Percentiles rank a stretch among this genome's conserved stretches.
Conservation (phyloP, 2,329 filamentous ascomycete genomes). For the Coniochaeta ligniaria region DNA sequence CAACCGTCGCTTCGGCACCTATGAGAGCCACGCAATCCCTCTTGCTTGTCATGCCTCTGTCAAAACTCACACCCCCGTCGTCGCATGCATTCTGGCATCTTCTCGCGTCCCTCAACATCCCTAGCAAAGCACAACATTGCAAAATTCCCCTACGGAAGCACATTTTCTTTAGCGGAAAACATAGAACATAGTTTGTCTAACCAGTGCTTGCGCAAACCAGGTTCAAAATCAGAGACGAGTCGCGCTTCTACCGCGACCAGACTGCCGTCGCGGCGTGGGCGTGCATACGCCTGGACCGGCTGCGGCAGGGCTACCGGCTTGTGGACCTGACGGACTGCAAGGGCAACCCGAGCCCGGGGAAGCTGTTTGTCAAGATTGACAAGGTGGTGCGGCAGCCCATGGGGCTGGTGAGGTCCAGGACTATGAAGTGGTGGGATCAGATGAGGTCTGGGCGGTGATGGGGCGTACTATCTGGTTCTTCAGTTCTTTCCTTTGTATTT, state of each 20-base stretch:
- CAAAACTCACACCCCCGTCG: not conserved
- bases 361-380: constrained; percentile 44
- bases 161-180: not conserved
- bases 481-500: not conserved
- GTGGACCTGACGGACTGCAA: constrained; percentile 39
- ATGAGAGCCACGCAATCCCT: not conserved
- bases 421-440: not conserved
- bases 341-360: constrained; percentile 35
- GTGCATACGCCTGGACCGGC: constrained; percentile 52
- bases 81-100: not conserved
- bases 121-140: not conserved
- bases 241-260: constrained; percentile 25
- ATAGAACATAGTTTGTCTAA: not conserved
- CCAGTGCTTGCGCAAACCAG: constrained; percentile 20
- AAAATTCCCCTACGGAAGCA: no score
- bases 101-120: not conserved
- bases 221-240: constrained; percentile 47
- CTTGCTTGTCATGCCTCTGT: not conserved
- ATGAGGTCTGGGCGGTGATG: not conserved
- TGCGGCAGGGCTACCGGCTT: constrained; percentile 48
- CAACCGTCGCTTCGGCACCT: not conserved
- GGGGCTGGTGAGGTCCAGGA: not conserved
- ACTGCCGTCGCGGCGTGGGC: constrained; percentile 43
- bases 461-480: not conserved
- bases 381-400: constrained; percentile 27